A percentile compares a stretch with the other conserved stretches of the same genome.
Evolutionary conservation across 2,329 filamentous ascomycete genomes (phyloP).

Genomic region (Hypoxylon sp.): DNA sequence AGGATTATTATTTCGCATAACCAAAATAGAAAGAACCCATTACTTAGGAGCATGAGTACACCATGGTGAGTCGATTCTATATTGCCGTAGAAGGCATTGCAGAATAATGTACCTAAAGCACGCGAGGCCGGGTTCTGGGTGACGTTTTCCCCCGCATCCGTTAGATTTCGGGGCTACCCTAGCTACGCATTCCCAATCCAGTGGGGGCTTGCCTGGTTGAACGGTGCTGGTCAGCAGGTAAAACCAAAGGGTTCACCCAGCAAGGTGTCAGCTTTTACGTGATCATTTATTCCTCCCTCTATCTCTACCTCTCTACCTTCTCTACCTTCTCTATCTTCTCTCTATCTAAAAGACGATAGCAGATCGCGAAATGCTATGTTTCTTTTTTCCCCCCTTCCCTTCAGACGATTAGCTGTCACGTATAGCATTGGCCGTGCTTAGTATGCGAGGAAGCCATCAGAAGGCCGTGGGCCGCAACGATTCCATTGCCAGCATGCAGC

Average conservation of each 20-base stretch:
- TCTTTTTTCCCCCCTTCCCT: neutral
- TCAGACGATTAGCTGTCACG: neutral
- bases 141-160: constrained; percentile 18
- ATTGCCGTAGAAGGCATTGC: too few species aligned
- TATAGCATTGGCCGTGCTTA: too few species aligned
- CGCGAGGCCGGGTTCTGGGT: neutral
- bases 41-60: too few species aligned
- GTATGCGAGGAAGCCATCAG: neutral
- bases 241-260: neutral
- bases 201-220: neutral
- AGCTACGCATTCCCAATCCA: constrained; percentile 16
- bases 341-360: neutral
- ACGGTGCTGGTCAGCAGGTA: constrained; percentile 1
- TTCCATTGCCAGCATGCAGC: constrained; percentile 1
- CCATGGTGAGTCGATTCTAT: too few species aligned
- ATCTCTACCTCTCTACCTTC: neutral
- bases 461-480: neutral
- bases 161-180: neutral
- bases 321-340: too few species aligned
- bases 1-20: too few species aligned
- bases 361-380: neutral
- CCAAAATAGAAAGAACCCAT: too few species aligned
- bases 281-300: neutral
- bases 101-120: neutral
- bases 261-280: neutral